phyloP scores from a whole-genome alignment of 352 stramenopile genomes.

The Phytophthora quininea region DNA sequence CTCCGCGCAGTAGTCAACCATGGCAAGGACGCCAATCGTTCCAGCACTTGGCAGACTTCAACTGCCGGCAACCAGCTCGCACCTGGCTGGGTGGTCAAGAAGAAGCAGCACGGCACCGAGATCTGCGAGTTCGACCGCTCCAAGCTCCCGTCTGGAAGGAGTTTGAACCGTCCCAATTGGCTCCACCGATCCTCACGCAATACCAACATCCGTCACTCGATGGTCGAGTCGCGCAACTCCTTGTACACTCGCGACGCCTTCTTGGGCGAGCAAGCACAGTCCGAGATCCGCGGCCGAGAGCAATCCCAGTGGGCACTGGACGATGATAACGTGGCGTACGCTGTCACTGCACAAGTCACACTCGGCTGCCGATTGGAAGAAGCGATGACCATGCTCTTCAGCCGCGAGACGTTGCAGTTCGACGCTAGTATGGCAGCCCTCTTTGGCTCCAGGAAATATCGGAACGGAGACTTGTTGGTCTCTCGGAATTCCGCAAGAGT shows the following conservation, averaged over 20 bases:
- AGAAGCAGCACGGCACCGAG: constrained; percentile 48
- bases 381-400: constrained; percentile 69
- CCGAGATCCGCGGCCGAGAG: constrained; percentile 21
- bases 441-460: constrained; percentile 60
- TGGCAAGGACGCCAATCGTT: constrained; percentile 16
- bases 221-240: constrained; percentile 33
- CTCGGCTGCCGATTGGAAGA: constrained; percentile 61
- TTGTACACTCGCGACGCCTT: constrained; percentile 24
- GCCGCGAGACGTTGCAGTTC: constrained; percentile 55
- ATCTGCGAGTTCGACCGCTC: constrained; percentile 61
- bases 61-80: constrained; percentile 12
- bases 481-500: constrained; percentile 42
- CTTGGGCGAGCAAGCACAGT: constrained; percentile 22
- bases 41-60: constrained; percentile 19
- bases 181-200: constrained; percentile 8
- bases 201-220: constrained; percentile 27
- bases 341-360: constrained; percentile 57
- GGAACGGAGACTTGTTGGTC: constrained; percentile 56
- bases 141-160: constrained; percentile 20
- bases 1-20: constrained; percentile 41
- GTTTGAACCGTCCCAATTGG: constrained; percentile 19
- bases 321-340: constrained; percentile 55
- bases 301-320: constrained; percentile 48
- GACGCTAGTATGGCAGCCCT: constrained; percentile 62
- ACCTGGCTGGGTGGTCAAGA: constrained; percentile 45